Evolutionary conservation across 352 stramenopile species (phyloP).

Genomic region (Globisporangium lucens): DNA sequence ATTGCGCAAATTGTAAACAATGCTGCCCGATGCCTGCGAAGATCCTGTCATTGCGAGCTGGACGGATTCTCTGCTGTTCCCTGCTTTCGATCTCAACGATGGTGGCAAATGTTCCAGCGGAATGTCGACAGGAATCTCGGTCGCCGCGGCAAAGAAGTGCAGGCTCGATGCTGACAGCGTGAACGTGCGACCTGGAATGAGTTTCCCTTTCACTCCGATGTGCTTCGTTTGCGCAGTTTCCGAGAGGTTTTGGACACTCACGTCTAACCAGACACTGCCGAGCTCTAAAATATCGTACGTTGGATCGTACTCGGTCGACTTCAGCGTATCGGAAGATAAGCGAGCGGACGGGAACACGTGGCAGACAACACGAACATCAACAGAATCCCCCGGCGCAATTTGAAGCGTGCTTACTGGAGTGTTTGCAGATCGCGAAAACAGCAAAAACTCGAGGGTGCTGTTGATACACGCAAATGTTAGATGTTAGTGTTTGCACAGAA

Average conservation of each 20-base stretch:
- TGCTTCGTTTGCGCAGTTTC: constrained; percentile 66
- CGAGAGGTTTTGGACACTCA: constrained; percentile 60
- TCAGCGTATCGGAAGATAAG: constrained; percentile 43
- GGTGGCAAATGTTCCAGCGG: constrained; percentile 38
- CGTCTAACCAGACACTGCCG: constrained; percentile 60
- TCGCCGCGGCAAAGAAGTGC: constrained; percentile 74
- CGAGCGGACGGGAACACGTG: constrained; percentile 65
- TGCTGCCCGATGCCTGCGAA: constrained; percentile 23
- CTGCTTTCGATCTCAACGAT: constrained; percentile 42
- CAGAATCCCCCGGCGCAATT: constrained; percentile 73
- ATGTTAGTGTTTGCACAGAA: constrained; percentile 2
- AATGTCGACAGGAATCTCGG: constrained; percentile 51
- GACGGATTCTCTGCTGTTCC: constrained; percentile 29
- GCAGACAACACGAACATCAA: constrained; percentile 84
- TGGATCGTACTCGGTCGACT: constrained; percentile 27
- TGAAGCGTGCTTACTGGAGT: constrained; percentile 59
- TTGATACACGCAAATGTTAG: constrained; percentile 2
- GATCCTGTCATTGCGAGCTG: constrained; percentile 23
- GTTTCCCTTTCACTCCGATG: constrained; percentile 66
- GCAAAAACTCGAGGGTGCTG: constrained; percentile 67
- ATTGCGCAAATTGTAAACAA: constrained; percentile 66
- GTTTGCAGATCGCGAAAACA: constrained; percentile 83
- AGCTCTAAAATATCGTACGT: constrained; percentile 57
- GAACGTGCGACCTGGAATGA: constrained; percentile 81
- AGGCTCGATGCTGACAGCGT: constrained; percentile 72